Evolutionary conservation across 1,284 basidiomycete species (phyloP), one percentile per base, ranked within the genome.

Genomic region (Golubevia pallescens): DNA sequence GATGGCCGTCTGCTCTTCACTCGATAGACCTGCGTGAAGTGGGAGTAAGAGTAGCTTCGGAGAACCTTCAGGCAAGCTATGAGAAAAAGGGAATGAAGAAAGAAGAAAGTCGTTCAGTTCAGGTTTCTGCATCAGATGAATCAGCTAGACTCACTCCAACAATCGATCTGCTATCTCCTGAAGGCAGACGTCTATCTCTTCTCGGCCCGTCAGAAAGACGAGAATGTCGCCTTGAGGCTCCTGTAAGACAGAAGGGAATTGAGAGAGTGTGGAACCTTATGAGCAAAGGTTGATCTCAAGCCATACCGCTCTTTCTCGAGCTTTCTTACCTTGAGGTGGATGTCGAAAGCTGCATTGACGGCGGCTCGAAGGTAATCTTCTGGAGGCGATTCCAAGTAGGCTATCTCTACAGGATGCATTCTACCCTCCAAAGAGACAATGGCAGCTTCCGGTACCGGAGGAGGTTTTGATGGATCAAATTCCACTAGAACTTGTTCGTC

Each of bases 11-110:
- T 99, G 96, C 79, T 97, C 94, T 57, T 93, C 91, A 0, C 90
- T 91, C 1, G 92, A 90, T 3, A 99, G 88, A 2, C 94, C 95
- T 0, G 96, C 92, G 85, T 98, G 93, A 1, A 99, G 87, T 0
- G 95, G 92, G 2, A 97, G 86, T 0, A 92, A 90, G 8, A 89
- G 57, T 54, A 86, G 63, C 2, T 73, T 69, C 0, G 74, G 69
- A 1, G 79, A 82, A 38, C 88, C 88, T 63, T 87, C 88, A 0
- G 93, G 92, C 51, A 93, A 86, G 38, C 93, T 95, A 71, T 34
- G 38, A 32, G 60, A 54, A 20, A 7, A 21, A 28, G 4, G 32
- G 58, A n/a, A 28, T 42, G 58, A 28, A 28, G 28, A 28, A 28
- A 28, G 28, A 28, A 28, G 28, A 28, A 28, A 28, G 28, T 28